Evolutionary conservation across 129 eudicot genomes (phyloP), one percentile per base, ranked within the genome.

Genomic region (Sambucus nigra): DNA sequence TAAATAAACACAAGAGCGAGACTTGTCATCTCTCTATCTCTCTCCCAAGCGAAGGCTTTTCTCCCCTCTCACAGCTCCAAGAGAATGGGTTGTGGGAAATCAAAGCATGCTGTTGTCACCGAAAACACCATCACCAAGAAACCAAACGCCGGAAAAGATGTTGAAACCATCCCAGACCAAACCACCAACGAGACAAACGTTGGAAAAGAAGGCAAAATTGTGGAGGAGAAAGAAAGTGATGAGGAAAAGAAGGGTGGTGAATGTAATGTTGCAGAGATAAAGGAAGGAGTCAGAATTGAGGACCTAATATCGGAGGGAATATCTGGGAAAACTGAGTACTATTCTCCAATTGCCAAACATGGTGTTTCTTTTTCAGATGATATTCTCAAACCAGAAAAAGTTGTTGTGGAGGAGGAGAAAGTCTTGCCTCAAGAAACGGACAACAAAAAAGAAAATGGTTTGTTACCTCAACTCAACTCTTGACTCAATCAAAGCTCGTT

Each of bases 61-160:
- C 20, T 17, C 17, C 24, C 25, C 59, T 9, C 59, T 17, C 59
- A 53, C n/a, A n/a, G 33, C 39, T 23, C 57, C 25, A n/a, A 35
- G 16, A 57, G 11, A 47, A 73, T 73, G 79, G 79, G 79, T 55
- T 66, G 79, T 42, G 69, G 72, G 53, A 59, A 65, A 66, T 72
- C 78, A 25, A 72, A 72, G 65, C 72, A 66, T n/a, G 78, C 67
- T 14, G 69, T 73, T 27, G 49, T 60, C 41, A 62, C 79, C 5
- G 52, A 5, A 22, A 55, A 62, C 53, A 61, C 66, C 38, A 47
- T 73, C 16, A 72, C 60, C 73, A 73, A 67, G 59, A 51, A 46
- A 51, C 40, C 66, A 14, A 44, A 42, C 0, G 26, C 22, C 12
- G 42, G 42, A 29, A 29, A 29, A 29, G 35, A 29, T 35, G 8